Conservation (phyloP, 345 rosid species). For the Garcia nutans region DNA sequence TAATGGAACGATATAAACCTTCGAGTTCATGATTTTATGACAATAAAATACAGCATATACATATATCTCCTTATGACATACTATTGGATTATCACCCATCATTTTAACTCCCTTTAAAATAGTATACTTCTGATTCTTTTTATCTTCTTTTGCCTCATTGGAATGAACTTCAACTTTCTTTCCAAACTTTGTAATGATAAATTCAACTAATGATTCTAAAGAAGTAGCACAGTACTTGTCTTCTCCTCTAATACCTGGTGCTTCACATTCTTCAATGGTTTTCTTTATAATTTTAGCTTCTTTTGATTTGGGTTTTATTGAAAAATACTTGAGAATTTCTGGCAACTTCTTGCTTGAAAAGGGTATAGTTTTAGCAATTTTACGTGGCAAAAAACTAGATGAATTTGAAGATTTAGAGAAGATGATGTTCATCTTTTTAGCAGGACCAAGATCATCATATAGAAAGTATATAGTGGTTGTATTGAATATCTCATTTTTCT, state of each 20-base stretch:
- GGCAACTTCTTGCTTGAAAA: constrained; percentile 6
- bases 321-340: neutral
- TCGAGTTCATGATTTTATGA: constrained; percentile 1
- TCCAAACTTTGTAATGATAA: neutral
- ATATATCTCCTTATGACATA: constrained; percentile 19
- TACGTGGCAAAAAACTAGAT: neutral
- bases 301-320: neutral
- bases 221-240: constrained; percentile 23
- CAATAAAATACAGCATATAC: constrained; percentile 20
- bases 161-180: neutral
- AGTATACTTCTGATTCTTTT: neutral
- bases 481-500: neutral
- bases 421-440: neutral
- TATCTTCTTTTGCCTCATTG: constrained; percentile 1
- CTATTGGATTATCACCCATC: constrained; percentile 7
- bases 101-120: neutral
- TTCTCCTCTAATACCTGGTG: constrained; percentile 15
- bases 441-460: neutral
- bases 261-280: constrained; percentile 7
- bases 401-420: neutral
- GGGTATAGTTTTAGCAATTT: constrained; percentile 7
- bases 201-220: constrained; percentile 19
- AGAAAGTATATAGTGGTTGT: neutral
- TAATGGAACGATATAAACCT: constrained; percentile 4
- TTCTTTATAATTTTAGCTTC: neutral